Evolutionary conservation across 352 stramenopile genomes (phyloP), one percentile per base, ranked within the genome.

Genomic region (Pythium volutum): DNA sequence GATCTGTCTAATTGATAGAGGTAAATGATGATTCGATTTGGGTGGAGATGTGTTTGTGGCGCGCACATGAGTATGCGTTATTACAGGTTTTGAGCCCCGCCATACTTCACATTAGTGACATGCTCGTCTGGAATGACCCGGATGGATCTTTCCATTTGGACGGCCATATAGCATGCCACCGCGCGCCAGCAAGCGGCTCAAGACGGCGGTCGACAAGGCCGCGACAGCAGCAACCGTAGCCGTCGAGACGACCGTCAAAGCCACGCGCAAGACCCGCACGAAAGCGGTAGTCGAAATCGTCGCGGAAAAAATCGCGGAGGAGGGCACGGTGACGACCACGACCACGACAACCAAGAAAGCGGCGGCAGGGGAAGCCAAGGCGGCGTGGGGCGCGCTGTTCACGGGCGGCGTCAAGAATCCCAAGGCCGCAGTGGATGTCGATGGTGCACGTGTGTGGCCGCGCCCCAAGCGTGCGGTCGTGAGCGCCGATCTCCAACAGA

Each of bases 401-500:
- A 47, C 43, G 9, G 48, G 47, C 9, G 15, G n/a, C 4, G n/a
- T 46, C 16, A 68, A 62, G 52, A 60, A 58, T n/a, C 33, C 38
- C 31, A 55, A 55, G 47, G 36, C 36, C 3, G 7, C 26, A 16
- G 42, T 42, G 33, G 9, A 16, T 27, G 48, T 23, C 6, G 36
- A 45, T 8, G 26, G 43, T 33, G 59, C 60, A 42, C 55, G 54
- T 15, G 33, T 42, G 16, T 64, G 55, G 34, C 41, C 60, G 58
- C 55, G 62, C 7, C 77, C 69, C 36, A 54, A 76, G 47, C 22
- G 50, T 0, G 65, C 33, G 9, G 56, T 60, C 23, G 59, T 88
- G 27, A 74, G 74, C 6, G 33, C 64, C 2, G 74, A 82, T 51
- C 47, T 87, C 26, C 69, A 86, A 67, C 38, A 52, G 3, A 73